phyloP scores from a whole-genome alignment of 345 rosid species.

The Citrus cavaleriei region DNA sequence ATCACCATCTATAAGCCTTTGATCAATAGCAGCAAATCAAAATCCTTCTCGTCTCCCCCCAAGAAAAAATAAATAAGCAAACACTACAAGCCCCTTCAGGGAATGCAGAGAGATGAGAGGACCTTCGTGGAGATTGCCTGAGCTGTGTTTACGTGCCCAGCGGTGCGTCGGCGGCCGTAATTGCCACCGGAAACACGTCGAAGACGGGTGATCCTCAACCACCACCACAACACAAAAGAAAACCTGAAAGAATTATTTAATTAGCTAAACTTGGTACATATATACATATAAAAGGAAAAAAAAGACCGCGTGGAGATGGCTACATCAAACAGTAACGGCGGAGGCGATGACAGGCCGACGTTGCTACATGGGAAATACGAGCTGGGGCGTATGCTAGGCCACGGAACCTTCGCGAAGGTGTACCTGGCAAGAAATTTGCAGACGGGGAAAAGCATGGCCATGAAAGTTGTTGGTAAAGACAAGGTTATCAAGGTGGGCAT shows the following conservation, averaged over 20 bases:
- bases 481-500: constrained; percentile 79
- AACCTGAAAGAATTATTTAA: too few species aligned
- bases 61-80: neutral
- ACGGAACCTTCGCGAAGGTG: constrained; percentile 90
- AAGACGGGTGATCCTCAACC: constrained; percentile 77
- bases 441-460: constrained; percentile 67
- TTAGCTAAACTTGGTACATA: too few species aligned
- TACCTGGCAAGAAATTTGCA: constrained; percentile 60
- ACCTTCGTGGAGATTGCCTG: constrained; percentile 39
- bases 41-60: neutral
- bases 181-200: constrained; percentile 94
- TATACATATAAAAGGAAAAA: neutral
- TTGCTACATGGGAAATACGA: constrained; percentile 82
- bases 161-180: constrained; percentile 72
- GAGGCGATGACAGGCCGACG: constrained; percentile 20
- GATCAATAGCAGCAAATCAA: too few species aligned
- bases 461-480: constrained; percentile 88
- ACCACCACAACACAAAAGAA: neutral
- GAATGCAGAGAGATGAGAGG: constrained; percentile 82
- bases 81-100: constrained; percentile 27
- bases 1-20: neutral
- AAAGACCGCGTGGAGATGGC: neutral
- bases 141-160: constrained; percentile 40
- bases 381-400: constrained; percentile 79
- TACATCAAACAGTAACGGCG: neutral